Conservation (phyloP, 2,329 filamentous ascomycete species). For the Diaporthe citriasiana region DNA sequence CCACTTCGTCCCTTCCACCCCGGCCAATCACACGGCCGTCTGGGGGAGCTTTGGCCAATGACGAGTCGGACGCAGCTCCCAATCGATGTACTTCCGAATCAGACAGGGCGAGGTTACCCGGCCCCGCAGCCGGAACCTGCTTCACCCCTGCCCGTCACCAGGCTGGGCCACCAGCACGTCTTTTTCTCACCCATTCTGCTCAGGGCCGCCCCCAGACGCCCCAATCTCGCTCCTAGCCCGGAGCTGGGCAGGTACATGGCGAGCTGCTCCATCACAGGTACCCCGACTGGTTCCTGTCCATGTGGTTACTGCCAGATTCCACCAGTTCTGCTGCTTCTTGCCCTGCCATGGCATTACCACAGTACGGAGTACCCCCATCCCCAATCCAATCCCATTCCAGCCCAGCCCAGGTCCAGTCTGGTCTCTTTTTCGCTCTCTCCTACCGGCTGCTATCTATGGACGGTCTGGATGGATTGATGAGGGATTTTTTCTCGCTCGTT, state of each 20-base stretch:
- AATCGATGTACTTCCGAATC: constrained; percentile 28
- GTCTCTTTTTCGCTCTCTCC: neutral
- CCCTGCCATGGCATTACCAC: constrained; percentile 10
- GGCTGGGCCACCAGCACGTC: constrained; percentile 22
- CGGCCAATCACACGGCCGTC: constrained; percentile 20
- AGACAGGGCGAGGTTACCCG: constrained; percentile 10
- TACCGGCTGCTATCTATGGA: constrained; percentile 20
- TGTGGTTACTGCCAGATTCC: constrained; percentile 12
- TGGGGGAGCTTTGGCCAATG: constrained; percentile 38
- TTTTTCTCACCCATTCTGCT: neutral
- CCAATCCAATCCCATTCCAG: constrained; percentile 20
- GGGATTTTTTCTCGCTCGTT: constrained; percentile 33
- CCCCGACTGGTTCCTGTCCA: neutral
- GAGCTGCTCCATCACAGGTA: constrained; percentile 23
- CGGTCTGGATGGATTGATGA: constrained; percentile 34
- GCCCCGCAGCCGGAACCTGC: constrained; percentile 23
- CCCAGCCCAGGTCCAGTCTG: constrained; percentile 16
- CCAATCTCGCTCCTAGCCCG: constrained; percentile 36
- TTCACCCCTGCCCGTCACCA: constrained; percentile 31
- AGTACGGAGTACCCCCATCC: too few relatives aligned
- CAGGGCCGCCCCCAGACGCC: constrained; percentile 26
- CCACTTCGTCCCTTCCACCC: constrained; percentile 8
- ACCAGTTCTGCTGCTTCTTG: constrained; percentile 1
- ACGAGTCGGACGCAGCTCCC: constrained; percentile 23
- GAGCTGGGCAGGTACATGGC: constrained; percentile 20